These are phyloP conservation scores for Diospyros lotus DNA, from an alignment of 148 eudicot genomes.

Conservation along the genomic window DNA sequence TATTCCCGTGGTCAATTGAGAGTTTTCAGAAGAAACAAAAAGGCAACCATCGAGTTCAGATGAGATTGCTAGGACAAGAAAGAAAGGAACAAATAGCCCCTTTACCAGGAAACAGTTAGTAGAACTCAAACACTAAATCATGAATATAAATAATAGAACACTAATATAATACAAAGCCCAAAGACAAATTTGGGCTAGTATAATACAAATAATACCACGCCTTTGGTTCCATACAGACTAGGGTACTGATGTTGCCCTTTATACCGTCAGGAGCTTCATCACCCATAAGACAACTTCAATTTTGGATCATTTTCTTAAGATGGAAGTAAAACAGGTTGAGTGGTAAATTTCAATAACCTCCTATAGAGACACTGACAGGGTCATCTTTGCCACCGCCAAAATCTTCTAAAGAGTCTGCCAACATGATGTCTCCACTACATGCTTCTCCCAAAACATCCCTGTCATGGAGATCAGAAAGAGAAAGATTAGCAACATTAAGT, in stretches of 20 bases:
- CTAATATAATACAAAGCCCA: not conserved
- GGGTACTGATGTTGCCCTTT: not conserved
- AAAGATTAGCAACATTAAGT: not conserved
- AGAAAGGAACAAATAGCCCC: conserved; percentile 6
- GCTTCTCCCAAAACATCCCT: conserved; percentile 85
- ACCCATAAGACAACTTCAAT: not conserved
- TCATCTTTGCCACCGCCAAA: conserved; percentile 92
- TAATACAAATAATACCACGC: no score
- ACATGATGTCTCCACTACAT: conserved; percentile 56
- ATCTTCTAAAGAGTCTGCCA: conserved; percentile 81
- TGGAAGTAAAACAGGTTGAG: not conserved
- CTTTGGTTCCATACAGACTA: no score
- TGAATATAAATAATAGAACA: not conserved
- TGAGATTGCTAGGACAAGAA: not conserved
- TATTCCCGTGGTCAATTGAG: not conserved
- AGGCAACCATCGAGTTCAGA: not conserved
- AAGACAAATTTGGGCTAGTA: not conserved
- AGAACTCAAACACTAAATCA: not conserved
- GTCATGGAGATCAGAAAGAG: conserved; percentile 12
- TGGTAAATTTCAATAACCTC: conserved; percentile 48
- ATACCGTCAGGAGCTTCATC: not conserved
- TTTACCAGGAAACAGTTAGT: not conserved
- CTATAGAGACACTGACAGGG: conserved; percentile 86
- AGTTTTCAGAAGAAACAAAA: not conserved
- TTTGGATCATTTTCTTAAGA: not conserved